Conservation (phyloP, 2,329 filamentous ascomycete genomes). For the Fusarium mexicanum region DNA sequence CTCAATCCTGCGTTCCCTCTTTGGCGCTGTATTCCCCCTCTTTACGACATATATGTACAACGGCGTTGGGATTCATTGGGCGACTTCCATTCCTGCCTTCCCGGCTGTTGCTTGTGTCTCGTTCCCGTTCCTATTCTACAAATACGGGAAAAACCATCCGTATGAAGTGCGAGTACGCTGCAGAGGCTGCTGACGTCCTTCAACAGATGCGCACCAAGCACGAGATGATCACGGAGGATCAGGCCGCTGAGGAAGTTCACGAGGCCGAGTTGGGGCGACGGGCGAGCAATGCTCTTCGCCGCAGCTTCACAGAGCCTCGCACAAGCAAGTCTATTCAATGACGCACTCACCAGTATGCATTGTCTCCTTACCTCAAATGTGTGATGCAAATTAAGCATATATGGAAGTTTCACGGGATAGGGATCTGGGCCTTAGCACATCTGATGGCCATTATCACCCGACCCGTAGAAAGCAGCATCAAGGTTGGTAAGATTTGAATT, state of each 20-base stretch:
- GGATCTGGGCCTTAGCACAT: not conserved
- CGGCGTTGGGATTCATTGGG: constrained; percentile 78
- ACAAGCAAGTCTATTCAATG: not conserved
- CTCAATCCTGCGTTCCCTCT: constrained; percentile 75
- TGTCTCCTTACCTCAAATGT: not conserved
- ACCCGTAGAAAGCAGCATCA: constrained; percentile 2
- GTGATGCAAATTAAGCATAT: not conserved
- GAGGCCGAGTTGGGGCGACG: constrained; percentile 42
- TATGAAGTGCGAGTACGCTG: constrained; percentile 74
- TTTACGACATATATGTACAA: constrained; percentile 71
- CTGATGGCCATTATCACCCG: not conserved
- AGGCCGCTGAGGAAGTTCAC: constrained; percentile 38
- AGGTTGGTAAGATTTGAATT: not conserved
- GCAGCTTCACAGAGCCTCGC: constrained; percentile 30
- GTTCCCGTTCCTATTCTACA: constrained; percentile 80
- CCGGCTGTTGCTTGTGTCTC: constrained; percentile 76
- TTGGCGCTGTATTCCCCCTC: constrained; percentile 77
- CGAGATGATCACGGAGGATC: constrained; percentile 43
- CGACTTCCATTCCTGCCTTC: constrained; percentile 77
- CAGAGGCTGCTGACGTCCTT: constrained; percentile 71
- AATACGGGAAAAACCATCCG: constrained; percentile 71
- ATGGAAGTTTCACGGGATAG: not conserved
- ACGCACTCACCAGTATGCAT: not conserved
- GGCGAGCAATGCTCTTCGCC: constrained; percentile 34
- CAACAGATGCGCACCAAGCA: constrained; percentile 52